Conservation (phyloP, 441 rosid species). For the Arabidopsis hybrid region DNA sequence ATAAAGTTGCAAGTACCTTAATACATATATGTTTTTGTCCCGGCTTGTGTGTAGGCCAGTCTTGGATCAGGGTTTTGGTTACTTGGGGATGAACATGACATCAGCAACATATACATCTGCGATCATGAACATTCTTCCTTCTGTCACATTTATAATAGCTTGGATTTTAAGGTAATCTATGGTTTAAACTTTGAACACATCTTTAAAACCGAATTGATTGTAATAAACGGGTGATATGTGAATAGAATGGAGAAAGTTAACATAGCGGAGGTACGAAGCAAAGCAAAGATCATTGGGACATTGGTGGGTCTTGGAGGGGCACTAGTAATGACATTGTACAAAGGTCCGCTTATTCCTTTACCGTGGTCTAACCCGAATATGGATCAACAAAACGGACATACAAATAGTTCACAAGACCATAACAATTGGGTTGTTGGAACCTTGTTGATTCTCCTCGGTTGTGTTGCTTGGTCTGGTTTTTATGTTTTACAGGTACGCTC, state of each 20-base stretch:
- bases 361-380: conserved; percentile 41
- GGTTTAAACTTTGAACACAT: neutral
- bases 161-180: conserved; percentile 57
- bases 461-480: conserved; percentile 76
- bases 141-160: conserved; percentile 74
- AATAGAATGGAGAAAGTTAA: conserved; percentile 62
- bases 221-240: conserved; percentile 1
- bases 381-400: conserved; percentile 34
- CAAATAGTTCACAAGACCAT: conserved; percentile 42
- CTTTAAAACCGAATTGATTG: neutral
- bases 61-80: conserved; percentile 70
- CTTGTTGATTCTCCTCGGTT: conserved; percentile 62
- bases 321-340: conserved; percentile 68
- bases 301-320: conserved; percentile 68
- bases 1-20: conserved; percentile 7
- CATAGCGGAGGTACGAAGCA: conserved; percentile 52
- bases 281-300: conserved; percentile 71
- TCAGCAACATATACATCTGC: conserved; percentile 77
- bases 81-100: conserved; percentile 75
- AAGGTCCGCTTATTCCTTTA: conserved; percentile 65
- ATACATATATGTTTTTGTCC: neutral
- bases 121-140: conserved; percentile 70
- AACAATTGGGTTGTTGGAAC: conserved; percentile 70
- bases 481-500: conserved; percentile 61
- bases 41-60: conserved; percentile 61